Evolutionary conservation across 2,329 filamentous ascomycete species (phyloP).

Genomic region (Aspergillus sp.): DNA sequence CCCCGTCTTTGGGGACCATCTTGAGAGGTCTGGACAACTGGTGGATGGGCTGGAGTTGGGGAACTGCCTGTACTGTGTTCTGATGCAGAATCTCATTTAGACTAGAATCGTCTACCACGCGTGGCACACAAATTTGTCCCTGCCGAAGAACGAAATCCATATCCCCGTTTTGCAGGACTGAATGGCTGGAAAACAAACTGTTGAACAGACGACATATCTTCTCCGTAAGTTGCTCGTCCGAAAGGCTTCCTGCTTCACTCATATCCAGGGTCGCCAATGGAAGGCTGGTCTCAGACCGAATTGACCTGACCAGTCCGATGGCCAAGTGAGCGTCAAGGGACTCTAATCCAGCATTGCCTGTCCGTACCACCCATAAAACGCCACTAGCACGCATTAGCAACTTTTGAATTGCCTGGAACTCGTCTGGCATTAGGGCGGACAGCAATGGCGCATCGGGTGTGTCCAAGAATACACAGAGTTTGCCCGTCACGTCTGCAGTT

Average conservation of each 20-base stretch:
- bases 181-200: background rate
- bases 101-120: slow-evolving; percentile 10
- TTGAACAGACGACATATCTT: background rate
- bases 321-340: slow-evolving; percentile 20
- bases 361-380: slow-evolving; percentile 18
- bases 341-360: slow-evolving; percentile 1
- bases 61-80: slow-evolving; percentile 14
- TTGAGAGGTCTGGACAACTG: slow-evolving; percentile 16
- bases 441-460: slow-evolving; percentile 10
- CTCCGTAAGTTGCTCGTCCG: background rate
- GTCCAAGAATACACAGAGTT: slow-evolving; percentile 9
- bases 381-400: slow-evolving; percentile 12
- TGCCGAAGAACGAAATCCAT: slow-evolving; percentile 15
- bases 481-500: background rate
- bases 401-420: slow-evolving; percentile 11
- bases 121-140: slow-evolving; percentile 13
- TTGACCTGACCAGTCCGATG: slow-evolving; percentile 17
- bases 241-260: background rate
- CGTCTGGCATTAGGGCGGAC: slow-evolving; percentile 5
- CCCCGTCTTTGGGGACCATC: slow-evolving; percentile 15
- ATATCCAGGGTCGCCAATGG: background rate
- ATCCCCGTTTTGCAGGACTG: slow-evolving; percentile 5
- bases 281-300: slow-evolving; percentile 10
- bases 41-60: slow-evolving; percentile 9
- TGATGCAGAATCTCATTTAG: slow-evolving; percentile 17